A percentile compares a stretch with the other conserved stretches of the same genome.
Conservation (phyloP, 2,329 filamentous ascomycete genomes). For the Ilyonectria robusta region DNA sequence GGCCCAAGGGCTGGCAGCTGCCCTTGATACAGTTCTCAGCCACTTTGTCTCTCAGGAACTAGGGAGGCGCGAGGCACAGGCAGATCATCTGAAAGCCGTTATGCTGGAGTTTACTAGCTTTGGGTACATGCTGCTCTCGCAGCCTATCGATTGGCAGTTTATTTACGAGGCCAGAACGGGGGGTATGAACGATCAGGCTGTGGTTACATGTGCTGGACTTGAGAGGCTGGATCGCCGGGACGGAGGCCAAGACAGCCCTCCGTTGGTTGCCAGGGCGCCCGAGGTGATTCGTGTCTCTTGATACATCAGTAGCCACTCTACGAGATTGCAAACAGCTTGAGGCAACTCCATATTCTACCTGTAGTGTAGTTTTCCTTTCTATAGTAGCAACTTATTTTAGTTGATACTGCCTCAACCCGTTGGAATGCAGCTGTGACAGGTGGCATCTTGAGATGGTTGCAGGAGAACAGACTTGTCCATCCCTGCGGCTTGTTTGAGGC, state of each 20-base stretch:
- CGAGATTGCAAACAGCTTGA: too few relatives aligned
- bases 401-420: too few relatives aligned
- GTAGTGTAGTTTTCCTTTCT: too few relatives aligned
- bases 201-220: background rate
- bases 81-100: slow-evolving; percentile 4
- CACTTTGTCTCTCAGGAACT: slow-evolving; percentile 7
- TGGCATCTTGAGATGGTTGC: too few relatives aligned
- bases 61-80: background rate
- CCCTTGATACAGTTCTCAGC: background rate
- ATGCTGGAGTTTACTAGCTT: slow-evolving; percentile 12
- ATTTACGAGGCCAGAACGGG: background rate
- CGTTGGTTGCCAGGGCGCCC: background rate
- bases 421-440: too few relatives aligned
- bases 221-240: background rate
- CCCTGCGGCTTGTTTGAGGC: too few relatives aligned
- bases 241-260: background rate
- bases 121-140: slow-evolving; percentile 13
- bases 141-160: slow-evolving; percentile 13
- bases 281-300: background rate
- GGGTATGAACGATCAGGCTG: background rate
- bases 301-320: too few relatives aligned
- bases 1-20: background rate
- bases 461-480: too few relatives aligned
- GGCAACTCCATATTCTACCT: too few relatives aligned
- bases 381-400: too few relatives aligned